Percentiles rank a stretch among this genome's conserved stretches.
Evolutionary conservation across 2,329 filamentous ascomycete genomes (phyloP).

Genomic region (Aspergillus pseudonomiae): DNA sequence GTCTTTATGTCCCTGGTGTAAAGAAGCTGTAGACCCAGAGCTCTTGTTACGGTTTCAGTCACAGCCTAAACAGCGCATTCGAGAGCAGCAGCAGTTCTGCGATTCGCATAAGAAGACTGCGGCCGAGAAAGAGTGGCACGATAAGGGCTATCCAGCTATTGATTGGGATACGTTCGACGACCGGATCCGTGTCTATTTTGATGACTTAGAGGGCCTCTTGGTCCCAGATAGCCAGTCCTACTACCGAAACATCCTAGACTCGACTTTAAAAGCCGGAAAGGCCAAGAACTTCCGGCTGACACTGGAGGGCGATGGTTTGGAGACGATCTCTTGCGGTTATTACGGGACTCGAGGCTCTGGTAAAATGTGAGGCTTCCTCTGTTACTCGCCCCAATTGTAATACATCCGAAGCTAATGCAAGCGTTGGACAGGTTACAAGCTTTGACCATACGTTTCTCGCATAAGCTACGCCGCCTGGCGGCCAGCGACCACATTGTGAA

Average conservation of each 20-base stretch:
- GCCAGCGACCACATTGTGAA: constrained; percentile 68
- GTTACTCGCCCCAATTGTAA: constrained; percentile 4
- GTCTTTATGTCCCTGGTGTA: constrained; percentile 68
- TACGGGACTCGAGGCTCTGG: constrained; percentile 77
- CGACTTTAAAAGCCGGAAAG: constrained; percentile 59
- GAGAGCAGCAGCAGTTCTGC: constrained; percentile 59
- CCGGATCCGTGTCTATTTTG: constrained; percentile 62
- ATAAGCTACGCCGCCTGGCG: constrained; percentile 63
- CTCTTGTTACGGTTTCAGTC: constrained; percentile 58
- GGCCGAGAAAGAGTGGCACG: constrained; percentile 54
- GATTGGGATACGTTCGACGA: constrained; percentile 66
- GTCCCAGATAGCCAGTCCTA: constrained; percentile 56
- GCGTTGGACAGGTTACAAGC: constrained; percentile 50
- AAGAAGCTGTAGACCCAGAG: constrained; percentile 58
- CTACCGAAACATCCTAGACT: constrained; percentile 61
- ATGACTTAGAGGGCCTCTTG: constrained; percentile 62
- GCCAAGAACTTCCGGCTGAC: constrained; percentile 64
- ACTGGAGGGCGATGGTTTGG: constrained; percentile 46
- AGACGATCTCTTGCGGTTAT: constrained; percentile 72
- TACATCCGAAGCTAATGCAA: constrained; percentile 8
- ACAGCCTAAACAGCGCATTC: constrained; percentile 37
- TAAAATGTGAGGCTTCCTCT: constrained; percentile 60
- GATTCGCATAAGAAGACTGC: constrained; percentile 61
- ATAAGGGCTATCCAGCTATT: constrained; percentile 69
- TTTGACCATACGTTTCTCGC: constrained; percentile 63